A percentile compares a stretch with the other conserved stretches of the same genome.
These are phyloP conservation scores for Amphichorda felina DNA, from an alignment of 2,329 filamentous ascomycete genomes.

Conservation along the genomic window DNA sequence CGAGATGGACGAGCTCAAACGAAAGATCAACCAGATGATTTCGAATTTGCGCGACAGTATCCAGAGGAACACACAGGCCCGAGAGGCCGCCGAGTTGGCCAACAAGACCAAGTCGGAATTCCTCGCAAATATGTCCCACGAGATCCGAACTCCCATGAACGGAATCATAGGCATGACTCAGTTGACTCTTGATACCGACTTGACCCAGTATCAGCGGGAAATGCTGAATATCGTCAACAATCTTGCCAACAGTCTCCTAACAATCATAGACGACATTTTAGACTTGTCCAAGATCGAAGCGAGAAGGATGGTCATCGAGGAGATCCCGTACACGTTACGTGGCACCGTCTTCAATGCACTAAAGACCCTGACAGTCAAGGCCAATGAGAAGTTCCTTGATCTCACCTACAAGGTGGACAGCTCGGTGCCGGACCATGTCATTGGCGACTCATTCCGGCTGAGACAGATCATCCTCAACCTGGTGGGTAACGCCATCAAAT, in stretches of 20 bases:
- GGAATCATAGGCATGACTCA: conserved; percentile 98
- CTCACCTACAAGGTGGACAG: conserved; percentile 90
- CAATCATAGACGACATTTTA: conserved; percentile 83
- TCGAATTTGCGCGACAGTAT: conserved; percentile 92
- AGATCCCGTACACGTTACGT: conserved; percentile 89
- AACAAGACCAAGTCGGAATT: conserved; percentile 99
- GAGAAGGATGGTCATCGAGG: conserved; percentile 95
- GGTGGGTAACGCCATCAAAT: conserved; percentile 97
- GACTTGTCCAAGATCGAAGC: conserved; percentile 80
- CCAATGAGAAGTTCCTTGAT: conserved; percentile 89
- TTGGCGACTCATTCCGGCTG: conserved; percentile 92
- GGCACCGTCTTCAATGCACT: conserved; percentile 95
- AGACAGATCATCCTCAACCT: conserved; percentile 95
- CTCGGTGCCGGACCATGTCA: conserved; percentile 86
- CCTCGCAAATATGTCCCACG: conserved; percentile 97
- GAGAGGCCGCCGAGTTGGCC: conserved; percentile 89
- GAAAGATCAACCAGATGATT: conserved; percentile 99
- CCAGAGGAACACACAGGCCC: conserved; percentile 87
- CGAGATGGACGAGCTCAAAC: conserved; percentile 98
- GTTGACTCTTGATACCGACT: conserved; percentile 67
- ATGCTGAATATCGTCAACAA: conserved; percentile 99
- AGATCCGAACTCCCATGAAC: conserved; percentile 95
- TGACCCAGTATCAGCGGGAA: conserved; percentile 84
- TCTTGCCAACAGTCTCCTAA: conserved; percentile 79
- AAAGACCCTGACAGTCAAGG: conserved; percentile 93